Conservation (phyloP, 352 stramenopile genomes). For the Albugo candida region DNA sequence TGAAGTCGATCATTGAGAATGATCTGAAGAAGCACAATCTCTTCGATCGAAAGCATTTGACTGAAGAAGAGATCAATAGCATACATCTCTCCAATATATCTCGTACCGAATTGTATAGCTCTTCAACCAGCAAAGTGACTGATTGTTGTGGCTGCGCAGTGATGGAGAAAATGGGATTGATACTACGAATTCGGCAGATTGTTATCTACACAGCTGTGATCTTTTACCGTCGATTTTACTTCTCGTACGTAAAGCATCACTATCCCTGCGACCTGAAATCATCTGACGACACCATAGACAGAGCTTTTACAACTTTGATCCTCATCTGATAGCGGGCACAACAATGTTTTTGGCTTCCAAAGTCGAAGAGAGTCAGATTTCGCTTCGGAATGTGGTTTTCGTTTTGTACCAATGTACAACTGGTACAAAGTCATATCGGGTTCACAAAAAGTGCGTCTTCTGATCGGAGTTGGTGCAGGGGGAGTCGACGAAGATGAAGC, state of each 20-base stretch:
- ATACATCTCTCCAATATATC: constrained; percentile 79
- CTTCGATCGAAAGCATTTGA: constrained; percentile 49
- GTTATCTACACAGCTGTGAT: constrained; percentile 83
- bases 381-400: constrained; percentile 52
- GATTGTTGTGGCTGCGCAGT: constrained; percentile 15
- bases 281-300: constrained; percentile 35
- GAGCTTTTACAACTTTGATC: constrained; percentile 79
- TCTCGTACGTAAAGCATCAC: constrained; percentile 24
- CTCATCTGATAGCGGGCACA: constrained; percentile 64
- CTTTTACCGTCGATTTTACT: constrained; percentile 81
- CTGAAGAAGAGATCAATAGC: constrained; percentile 72
- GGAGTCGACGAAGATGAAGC: constrained; percentile 70
- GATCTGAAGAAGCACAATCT: constrained; percentile 65
- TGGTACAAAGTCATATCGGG: too few species aligned
- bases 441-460: not conserved
- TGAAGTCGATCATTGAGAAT: constrained; percentile 62
- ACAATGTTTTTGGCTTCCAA: constrained; percentile 78
- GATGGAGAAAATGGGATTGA: constrained; percentile 64
- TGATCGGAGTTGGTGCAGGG: constrained; percentile 12
- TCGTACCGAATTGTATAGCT: constrained; percentile 13
- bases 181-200: constrained; percentile 67
- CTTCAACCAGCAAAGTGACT: not conserved
- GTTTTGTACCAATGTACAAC: constrained; percentile 75
- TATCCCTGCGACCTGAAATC: too few species aligned
- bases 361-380: constrained; percentile 72